phyloP scores from a whole-genome alignment of 345 rosid genomes.

The Brassica rapa region DNA sequence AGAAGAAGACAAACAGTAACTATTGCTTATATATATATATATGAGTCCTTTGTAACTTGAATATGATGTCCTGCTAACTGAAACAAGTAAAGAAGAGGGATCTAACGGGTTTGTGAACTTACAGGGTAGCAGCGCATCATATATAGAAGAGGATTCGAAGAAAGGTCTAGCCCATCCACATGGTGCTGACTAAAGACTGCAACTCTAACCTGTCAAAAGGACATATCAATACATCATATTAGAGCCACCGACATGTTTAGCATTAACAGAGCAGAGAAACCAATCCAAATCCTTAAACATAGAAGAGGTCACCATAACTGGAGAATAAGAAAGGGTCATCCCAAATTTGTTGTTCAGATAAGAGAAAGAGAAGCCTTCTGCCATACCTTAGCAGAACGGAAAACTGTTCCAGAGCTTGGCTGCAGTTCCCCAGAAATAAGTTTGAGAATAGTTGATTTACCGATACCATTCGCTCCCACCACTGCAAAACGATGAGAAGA shows the following conservation, averaged over 20 bases:
- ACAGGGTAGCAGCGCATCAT: slow-evolving; percentile 99
- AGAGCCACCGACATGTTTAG: neutral
- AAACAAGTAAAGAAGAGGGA: neutral
- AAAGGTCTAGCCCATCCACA: slow-evolving; percentile 92
- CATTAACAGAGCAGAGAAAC: neutral
- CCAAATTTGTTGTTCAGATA: neutral
- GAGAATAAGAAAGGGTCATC: slow-evolving; percentile 1
- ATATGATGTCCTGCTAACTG: slow-evolving; percentile 9
- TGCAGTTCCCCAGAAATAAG: slow-evolving; percentile 92
- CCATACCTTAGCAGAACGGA: slow-evolving; percentile 95
- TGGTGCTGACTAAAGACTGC: slow-evolving; percentile 99
- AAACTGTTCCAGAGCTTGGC: slow-evolving; percentile 96
- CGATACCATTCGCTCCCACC: slow-evolving; percentile 99
- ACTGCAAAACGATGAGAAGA: slow-evolving; percentile 54
- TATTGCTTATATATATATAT: neutral
- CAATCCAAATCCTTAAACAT: slow-evolving; percentile 1
- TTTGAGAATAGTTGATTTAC: slow-evolving; percentile 97
- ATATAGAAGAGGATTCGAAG: slow-evolving; percentile 94
- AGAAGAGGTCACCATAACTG: slow-evolving; percentile 3
- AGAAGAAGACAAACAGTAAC: neutral
- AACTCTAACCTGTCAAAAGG: slow-evolving; percentile 75
- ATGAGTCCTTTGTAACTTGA: neutral
- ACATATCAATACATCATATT: slow-evolving; percentile 25
- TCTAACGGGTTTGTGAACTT: slow-evolving; percentile 36
- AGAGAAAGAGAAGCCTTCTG: slow-evolving; percentile 8